Base-by-base conservation (phyloP, 2,329 filamentous ascomycete species). In the Colletotrichum lupini region DNA sequence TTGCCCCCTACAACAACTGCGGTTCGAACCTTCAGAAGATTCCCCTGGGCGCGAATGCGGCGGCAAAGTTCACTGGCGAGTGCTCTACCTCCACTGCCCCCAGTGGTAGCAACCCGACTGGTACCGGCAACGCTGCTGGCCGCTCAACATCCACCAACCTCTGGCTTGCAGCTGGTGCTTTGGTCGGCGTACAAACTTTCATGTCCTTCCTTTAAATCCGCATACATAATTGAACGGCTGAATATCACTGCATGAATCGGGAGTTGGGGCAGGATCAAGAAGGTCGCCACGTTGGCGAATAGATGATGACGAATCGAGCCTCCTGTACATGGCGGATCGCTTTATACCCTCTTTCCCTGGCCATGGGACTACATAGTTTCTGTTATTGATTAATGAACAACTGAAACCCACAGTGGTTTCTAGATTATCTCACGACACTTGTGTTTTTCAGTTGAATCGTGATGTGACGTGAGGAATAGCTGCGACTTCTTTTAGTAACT, bases 1-100 rank as follows among this genome's bases (percentile, higher is more conserved):
- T 79, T 53, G 77, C 77, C 11, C 70, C 74, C 12, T 79, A 77
- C 35, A 72, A 75, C 67, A 76, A 79, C 75, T 79, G 77, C 26
- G 77, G 77, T 30, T 73, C 77, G 8, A 77, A 77, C 35, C 68
- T 76, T 57, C 75, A 77, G 55, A 75, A 75, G 72, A 77, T 79
- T 26, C 77, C 77, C 22, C 49, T 69, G 4, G 77, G 76, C 55
- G 37, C 61, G 19, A 77, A 79, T 59, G 75, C 70, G 32, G 74
- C 77, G 2, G 64, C 67, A 9, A 35, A 67, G 37, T 78, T 79
- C 61, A 66, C 64, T 14, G 77, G 77, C 58, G 76, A 79, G 61
- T 79, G 77, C 46, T 24, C 70, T 12, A 60, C 55, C 52, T 61
- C 61, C 7, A 63, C 58, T 16, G 73, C 65, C 53, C 59, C 62